Percentiles rank a stretch among this genome's conserved stretches.
These are phyloP conservation scores for Podosphaera fusca DNA, from an alignment of 2,329 filamentous ascomycete genomes.

Conservation along the genomic window DNA sequence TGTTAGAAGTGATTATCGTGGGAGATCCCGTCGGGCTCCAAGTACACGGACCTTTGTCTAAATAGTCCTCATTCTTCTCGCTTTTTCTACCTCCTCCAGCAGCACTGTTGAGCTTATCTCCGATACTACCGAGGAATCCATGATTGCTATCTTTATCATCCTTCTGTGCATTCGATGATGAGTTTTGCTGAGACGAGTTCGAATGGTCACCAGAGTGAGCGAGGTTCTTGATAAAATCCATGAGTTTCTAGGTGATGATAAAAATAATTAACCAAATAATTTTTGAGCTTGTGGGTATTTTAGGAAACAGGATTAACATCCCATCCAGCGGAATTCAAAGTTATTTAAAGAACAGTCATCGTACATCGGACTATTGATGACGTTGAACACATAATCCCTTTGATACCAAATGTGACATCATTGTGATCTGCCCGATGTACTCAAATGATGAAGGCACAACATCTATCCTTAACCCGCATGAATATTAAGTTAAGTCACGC, in stretches of 20 bases:
- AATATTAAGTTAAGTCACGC: too few species aligned
- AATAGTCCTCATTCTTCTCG: slow-evolving; percentile 62
- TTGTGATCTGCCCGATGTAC: too few species aligned
- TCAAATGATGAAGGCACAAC: too few species aligned
- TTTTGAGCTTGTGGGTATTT: too few species aligned
- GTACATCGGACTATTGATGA: too few species aligned
- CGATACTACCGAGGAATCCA: slow-evolving; percentile 18
- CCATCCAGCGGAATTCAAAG: too few species aligned
- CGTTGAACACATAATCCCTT: too few species aligned
- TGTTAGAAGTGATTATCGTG: background rate
- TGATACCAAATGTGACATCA: too few species aligned
- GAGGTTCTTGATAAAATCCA: slow-evolving; percentile 33
- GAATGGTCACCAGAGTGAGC: slow-evolving; percentile 20
- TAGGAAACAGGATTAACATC: too few species aligned
- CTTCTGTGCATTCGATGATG: slow-evolving; percentile 7
- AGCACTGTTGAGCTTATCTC: slow-evolving; percentile 46
- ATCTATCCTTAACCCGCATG: too few species aligned
- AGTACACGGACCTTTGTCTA: slow-evolving; percentile 46
- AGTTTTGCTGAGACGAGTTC: slow-evolving; percentile 11
- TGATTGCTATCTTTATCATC: slow-evolving; percentile 14
- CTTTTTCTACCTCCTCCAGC: slow-evolving; percentile 50
- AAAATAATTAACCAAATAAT: too few species aligned
- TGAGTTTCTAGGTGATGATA: slow-evolving; percentile 9
- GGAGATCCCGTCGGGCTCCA: background rate
- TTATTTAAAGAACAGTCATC: too few species aligned